Evolutionary conservation across 345 rosid species (phyloP), one percentile per base, ranked within the genome.

Genomic region (Pseudoturritis turrita): DNA sequence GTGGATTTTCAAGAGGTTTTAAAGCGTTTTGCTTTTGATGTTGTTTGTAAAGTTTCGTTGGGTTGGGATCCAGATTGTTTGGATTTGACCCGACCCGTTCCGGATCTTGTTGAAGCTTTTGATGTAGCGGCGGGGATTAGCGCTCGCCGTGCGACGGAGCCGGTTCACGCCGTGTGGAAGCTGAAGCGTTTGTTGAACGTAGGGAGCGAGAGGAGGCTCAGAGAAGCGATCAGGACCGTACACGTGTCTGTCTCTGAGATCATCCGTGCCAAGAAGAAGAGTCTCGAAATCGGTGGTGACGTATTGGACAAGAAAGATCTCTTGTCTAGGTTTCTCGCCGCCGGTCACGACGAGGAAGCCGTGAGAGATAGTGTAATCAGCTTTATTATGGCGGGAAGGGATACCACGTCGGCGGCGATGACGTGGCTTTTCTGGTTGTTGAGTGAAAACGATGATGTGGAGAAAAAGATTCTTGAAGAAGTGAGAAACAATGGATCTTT

Each of bases 341-440:
- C 80, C 0, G 89, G 87, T 1, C 78, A 83, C 8, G 78, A 45
- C 50, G 83, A 85, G 9, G 84, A 85, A 19, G 77, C 87, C 4
- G 74, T 85, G 5, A 82, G 93, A 54, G 97, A 89, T 70, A 79
- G 75, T 71, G 76, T 81, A 3, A 73, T 89, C 14, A 91, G 88
- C 77, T 86, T 91, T 75, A 73, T 88, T 13, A 73, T 86, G 81
- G 96, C 96, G 17, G 94, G 96, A 56, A 72, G 88, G 19, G 95
- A 85, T 78, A 87, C 96, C 1, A 84, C 87, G 1, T 87, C 90
- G 4, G 77, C 93, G 4, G 90, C 92, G 2, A 72, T 91, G 81
- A 74, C 88, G 33, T 89, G 96, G 93, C 81, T 91, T 7, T 87
- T 91, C 35, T 91, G 91, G 93, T 23, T 84, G 35, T 73, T 89